Evolutionary conservation across 495 filamentous ascomycete species (phyloP).

Genomic region (Tuber calosporum): DNA sequence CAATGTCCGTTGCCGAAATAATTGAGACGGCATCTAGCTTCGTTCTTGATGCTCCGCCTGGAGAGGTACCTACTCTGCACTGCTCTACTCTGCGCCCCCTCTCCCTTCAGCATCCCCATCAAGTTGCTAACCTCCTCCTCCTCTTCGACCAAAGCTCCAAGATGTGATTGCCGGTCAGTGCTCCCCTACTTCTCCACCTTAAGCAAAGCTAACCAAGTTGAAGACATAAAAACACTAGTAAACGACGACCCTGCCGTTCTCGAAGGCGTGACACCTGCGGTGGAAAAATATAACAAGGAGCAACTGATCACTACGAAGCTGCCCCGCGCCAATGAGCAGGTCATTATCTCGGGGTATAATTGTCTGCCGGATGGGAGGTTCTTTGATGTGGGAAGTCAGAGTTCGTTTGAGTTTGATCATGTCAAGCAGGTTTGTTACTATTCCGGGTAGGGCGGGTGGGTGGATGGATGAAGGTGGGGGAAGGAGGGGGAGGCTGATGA

Average conservation of each 20-base stretch:
- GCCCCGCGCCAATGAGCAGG: slow-evolving; percentile 72
- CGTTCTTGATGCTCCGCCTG: slow-evolving; percentile 88
- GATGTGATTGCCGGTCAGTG: slow-evolving; percentile 75
- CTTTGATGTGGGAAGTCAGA: slow-evolving; percentile 78
- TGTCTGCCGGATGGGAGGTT: slow-evolving; percentile 69
- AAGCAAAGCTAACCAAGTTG: not conserved
- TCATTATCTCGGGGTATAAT: slow-evolving; percentile 82
- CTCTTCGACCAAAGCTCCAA: slow-evolving; percentile 55
- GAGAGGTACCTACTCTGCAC: slow-evolving; percentile 65
- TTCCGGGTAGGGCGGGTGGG: not conserved
- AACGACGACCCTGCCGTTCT: slow-evolving; percentile 61
- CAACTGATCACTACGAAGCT: slow-evolving; percentile 84
- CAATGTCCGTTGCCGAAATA: slow-evolving; percentile 38
- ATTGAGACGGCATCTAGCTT: slow-evolving; percentile 72
- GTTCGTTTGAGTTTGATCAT: slow-evolving; percentile 83
- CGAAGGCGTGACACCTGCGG: slow-evolving; percentile 66
- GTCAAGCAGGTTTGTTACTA: slow-evolving; percentile 56
- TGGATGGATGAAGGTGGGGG: not conserved
- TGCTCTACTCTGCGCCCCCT: not conserved
- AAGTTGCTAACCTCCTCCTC: slow-evolving; percentile 1
- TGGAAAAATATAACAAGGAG: slow-evolving; percentile 92
- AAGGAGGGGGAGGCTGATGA: not conserved
- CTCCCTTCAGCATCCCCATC: slow-evolving; percentile 10
- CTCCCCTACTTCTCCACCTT: not conserved
- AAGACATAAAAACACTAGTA: slow-evolving; percentile 85